Evolutionary conservation across 495 filamentous ascomycete genomes (phyloP).

Genomic region (Aspergillus carlsbadensis): DNA sequence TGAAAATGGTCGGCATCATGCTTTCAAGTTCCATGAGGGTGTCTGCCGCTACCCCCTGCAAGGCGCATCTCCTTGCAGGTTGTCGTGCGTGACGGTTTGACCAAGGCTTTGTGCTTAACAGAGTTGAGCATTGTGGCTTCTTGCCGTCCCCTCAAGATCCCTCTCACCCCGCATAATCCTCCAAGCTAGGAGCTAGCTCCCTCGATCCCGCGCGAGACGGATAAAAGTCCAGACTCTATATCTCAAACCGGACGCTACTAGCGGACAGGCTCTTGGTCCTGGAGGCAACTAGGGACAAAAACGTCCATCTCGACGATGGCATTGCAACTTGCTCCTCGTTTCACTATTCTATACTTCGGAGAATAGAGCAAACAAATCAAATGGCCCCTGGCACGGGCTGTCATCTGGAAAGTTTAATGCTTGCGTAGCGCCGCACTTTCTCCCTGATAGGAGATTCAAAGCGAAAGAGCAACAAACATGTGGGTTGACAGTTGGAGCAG

Average conservation of each 20-base stretch:
- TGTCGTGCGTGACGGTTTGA: background rate
- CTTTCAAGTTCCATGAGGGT: background rate
- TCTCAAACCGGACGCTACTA: no score
- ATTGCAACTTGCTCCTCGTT: background rate
- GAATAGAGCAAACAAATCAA: background rate
- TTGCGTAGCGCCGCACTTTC: background rate
- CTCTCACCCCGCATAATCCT: no score
- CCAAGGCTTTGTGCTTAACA: no score
- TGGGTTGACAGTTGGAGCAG: background rate
- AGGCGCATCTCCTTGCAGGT: background rate
- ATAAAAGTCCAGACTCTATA: no score
- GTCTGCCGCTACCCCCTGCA: background rate
- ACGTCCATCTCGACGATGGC: background rate
- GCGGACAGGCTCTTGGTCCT: no score
- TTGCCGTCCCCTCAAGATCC: no score
- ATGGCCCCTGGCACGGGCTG: background rate
- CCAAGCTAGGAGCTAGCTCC: no score
- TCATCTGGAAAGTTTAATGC: background rate
- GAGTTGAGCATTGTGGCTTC: no score
- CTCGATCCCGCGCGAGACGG: no score
- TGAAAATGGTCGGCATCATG: background rate
- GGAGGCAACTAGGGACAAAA: background rate
- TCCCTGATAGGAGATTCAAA: background rate
- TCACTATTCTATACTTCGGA: no score
- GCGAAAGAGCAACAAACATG: background rate